Evolutionary conservation across 2,329 filamentous ascomycete species (phyloP).

Genomic region (Sordariomycetes sp.): DNA sequence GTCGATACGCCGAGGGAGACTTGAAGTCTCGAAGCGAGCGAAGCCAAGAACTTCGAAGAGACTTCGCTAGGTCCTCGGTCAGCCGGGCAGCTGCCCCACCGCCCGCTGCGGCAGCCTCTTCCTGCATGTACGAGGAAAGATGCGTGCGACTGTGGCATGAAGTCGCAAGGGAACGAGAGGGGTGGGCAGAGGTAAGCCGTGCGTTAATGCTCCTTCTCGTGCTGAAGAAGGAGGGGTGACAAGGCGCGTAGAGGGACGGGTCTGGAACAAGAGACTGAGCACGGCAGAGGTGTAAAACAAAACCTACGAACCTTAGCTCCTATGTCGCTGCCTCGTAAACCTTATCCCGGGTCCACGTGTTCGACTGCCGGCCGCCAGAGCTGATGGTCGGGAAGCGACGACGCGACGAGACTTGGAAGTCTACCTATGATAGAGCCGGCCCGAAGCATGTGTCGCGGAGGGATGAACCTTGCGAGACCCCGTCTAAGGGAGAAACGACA

Average conservation of each 20-base stretch:
- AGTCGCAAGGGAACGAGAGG: neutral
- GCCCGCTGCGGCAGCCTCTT: neutral
- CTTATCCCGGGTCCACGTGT: neutral
- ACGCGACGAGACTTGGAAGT: neutral
- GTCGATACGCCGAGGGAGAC: neutral
- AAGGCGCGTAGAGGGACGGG: neutral
- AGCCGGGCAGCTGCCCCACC: too few species aligned
- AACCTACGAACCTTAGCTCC: neutral
- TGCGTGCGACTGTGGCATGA: neutral
- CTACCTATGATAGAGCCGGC: neutral
- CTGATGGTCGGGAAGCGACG: neutral
- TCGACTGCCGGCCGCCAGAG: neutral
- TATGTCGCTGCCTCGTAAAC: neutral
- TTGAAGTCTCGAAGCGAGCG: neutral
- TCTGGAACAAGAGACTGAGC: neutral
- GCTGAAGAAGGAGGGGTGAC: neutral
- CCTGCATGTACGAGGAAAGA: neutral
- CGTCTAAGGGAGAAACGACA: neutral
- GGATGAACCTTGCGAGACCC: neutral
- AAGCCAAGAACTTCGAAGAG: neutral
- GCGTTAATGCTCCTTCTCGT: neutral
- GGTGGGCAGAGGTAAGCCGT: neutral
- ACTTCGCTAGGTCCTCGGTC: too few species aligned
- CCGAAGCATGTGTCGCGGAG: neutral
- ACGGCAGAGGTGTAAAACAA: neutral